Evolutionary conservation across 495 filamentous ascomycete species (phyloP).

Genomic region (Filosporella fistucella): DNA sequence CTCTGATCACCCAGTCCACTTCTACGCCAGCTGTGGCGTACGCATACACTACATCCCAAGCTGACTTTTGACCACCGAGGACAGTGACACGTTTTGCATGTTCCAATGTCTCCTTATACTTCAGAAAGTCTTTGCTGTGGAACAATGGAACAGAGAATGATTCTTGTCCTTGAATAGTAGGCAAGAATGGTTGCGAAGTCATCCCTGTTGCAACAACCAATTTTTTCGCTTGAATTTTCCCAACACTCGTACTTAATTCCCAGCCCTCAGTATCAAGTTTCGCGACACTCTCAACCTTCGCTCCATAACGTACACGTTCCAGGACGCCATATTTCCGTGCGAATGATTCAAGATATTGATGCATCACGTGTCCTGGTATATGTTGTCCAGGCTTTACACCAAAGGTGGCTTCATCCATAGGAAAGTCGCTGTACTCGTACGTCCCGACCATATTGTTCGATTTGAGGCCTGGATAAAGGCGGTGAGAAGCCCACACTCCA

Average conservation of each 20-base stretch:
- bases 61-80: slow-evolving; percentile 70
- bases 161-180: slow-evolving; percentile 42
- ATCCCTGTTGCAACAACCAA: slow-evolving; percentile 69
- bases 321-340: slow-evolving; percentile 53
- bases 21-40: slow-evolving; percentile 59
- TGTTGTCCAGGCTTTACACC: slow-evolving; percentile 59
- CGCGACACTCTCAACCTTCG: background rate
- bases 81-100: slow-evolving; percentile 45
- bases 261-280: background rate
- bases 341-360: slow-evolving; percentile 63
- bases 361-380: slow-evolving; percentile 61
- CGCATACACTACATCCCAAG: slow-evolving; percentile 70
- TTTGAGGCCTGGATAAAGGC: slow-evolving; percentile 63
- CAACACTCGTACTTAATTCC: background rate
- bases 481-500: slow-evolving; percentile 63
- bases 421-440: slow-evolving; percentile 69
- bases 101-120: slow-evolving; percentile 29
- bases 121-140: slow-evolving; percentile 55
- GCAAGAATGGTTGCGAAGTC: slow-evolving; percentile 56
- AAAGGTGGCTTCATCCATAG: slow-evolving; percentile 56
- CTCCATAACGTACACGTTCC: background rate
- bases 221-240: slow-evolving; percentile 43
- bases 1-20: slow-evolving; percentile 76
- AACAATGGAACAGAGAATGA: slow-evolving; percentile 54
- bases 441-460: slow-evolving; percentile 55